Base-by-base conservation (phyloP, 139 green algal species). In the Klebsormidium nitens region DNA sequence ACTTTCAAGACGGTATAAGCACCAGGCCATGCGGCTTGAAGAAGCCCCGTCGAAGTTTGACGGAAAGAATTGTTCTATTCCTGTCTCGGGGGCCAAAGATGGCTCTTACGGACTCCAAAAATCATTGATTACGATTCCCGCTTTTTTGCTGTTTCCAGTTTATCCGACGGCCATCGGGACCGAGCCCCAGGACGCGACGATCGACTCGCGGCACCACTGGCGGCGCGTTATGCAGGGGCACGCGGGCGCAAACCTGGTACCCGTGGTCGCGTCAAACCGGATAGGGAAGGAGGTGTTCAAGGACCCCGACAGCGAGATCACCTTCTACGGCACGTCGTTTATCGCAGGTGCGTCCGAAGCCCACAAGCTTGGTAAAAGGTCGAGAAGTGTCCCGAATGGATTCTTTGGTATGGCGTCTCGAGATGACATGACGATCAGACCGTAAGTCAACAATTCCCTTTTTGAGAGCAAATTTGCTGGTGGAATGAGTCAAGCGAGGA, bases 291-390 rank as follows among this genome's bases (percentile, higher is more conserved):
- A 93, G 74, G 46, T 42, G 1, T 80, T 82, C 32, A 60, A 75
- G 59, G 35, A 75, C 23, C 42, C 66, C 2, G 76, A 57, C 48
- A 62, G 19, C 61, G 37, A 69, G 19, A 89, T 93, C 52, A 88
- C 78, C 1, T 94, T 88, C 40, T 94, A 95, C 46, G 88, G 88
- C n/a, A 85, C 77, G 60, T 84, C 66, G 55, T 95, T 95, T 79
- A 87, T 94, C 17, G 65, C 87, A 31, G 81, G 80, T 8, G 39
- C 63, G 2, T n/a, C n/a, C n/a, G n/a, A n/a, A n/a, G n/a, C n/a
- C n/a, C n/a, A n/a, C n/a, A n/a, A n/a, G n/a, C n/a, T n/a, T n/a
- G n/a, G n/a, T n/a, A n/a, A n/a, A 66, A 69, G 0, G 86, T 85
- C 0, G 60, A 84, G 47, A 68, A 90, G 42, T 50, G 42, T 14